Percentiles rank a stretch among this genome's conserved stretches.
Conservation (phyloP, 768 basidiomycete species). For the Russula compacta region DNA sequence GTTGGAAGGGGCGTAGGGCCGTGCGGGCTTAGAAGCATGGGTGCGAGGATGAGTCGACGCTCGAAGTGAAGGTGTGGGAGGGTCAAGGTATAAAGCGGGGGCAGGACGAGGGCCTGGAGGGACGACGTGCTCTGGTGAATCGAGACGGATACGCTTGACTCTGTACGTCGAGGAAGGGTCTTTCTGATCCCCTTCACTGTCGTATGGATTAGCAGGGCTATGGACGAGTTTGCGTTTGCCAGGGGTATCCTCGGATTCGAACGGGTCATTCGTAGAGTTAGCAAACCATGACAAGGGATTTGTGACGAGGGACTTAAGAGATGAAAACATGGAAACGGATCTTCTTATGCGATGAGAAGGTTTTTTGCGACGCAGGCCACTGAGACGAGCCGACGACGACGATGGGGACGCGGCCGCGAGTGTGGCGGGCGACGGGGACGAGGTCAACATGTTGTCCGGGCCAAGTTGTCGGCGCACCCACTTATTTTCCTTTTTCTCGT, state of each 20-base stretch:
- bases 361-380: conserved; percentile 16
- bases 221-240: conserved; percentile 28
- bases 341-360: conserved; percentile 15
- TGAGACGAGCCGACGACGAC: conserved; percentile 19
- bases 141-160: conserved; percentile 26
- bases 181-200: conserved; percentile 18
- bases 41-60: conserved; percentile 1
- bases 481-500: background rate
- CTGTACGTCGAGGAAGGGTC: conserved; percentile 1
- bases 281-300: conserved; percentile 28
- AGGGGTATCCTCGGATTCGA: conserved; percentile 25
- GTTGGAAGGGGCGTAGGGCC: conserved; percentile 13
- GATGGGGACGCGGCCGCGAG: conserved; percentile 23
- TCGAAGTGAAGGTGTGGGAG: conserved; percentile 16
- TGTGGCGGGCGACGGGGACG: conserved; percentile 22
- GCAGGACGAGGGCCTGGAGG: background rate
- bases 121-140: conserved; percentile 5
- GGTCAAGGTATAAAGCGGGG: conserved; percentile 13
- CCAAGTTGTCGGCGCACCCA: conserved; percentile 32
- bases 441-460: conserved; percentile 22
- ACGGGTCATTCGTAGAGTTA: conserved; percentile 17
- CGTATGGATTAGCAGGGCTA: background rate
- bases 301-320: conserved; percentile 29
- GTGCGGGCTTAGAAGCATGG: conserved; percentile 1
- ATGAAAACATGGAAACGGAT: conserved; percentile 27